Evolutionary conservation across 768 basidiomycete genomes (phyloP).

Genomic region (Peribolospora kevripleyi): DNA sequence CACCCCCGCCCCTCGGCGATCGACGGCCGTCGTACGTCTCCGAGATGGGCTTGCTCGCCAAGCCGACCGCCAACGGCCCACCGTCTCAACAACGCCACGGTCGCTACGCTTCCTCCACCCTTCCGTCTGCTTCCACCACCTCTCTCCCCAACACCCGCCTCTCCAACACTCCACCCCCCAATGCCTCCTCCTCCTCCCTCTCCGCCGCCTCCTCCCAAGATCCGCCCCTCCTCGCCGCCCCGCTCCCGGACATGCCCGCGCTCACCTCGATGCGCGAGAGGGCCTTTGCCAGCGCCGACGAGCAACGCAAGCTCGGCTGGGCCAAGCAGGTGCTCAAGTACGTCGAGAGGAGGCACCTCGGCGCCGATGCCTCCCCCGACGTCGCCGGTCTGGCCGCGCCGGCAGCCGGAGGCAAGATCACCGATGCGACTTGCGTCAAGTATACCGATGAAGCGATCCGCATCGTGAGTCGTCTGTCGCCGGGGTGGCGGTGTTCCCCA

Average conservation of each 20-base stretch:
- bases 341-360: constrained; percentile 33
- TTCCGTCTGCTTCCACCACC: background rate
- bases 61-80: background rate
- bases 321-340: constrained; percentile 58
- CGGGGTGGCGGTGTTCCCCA: no score
- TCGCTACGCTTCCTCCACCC: background rate
- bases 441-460: constrained; percentile 43
- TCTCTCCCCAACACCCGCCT: background rate
- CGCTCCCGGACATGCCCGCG: background rate
- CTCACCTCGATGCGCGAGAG: constrained; percentile 7
- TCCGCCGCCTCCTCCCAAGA: background rate
- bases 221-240: background rate
- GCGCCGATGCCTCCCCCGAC: constrained; percentile 23
- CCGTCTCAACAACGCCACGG: no score
- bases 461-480: constrained; percentile 14
- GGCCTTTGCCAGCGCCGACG: constrained; percentile 2
- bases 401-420: constrained; percentile 22
- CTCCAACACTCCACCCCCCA: background rate
- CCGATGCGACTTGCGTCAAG: constrained; percentile 34
- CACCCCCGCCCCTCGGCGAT: background rate
- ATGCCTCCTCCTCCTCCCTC: background rate
- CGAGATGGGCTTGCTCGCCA: background rate
- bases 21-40: no score
- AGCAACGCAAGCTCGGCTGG: constrained; percentile 37
- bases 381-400: constrained; percentile 19